Evolutionary conservation across 805 yeast genomes (phyloP).

Genomic region (Schwanniomyces occidentalis): DNA sequence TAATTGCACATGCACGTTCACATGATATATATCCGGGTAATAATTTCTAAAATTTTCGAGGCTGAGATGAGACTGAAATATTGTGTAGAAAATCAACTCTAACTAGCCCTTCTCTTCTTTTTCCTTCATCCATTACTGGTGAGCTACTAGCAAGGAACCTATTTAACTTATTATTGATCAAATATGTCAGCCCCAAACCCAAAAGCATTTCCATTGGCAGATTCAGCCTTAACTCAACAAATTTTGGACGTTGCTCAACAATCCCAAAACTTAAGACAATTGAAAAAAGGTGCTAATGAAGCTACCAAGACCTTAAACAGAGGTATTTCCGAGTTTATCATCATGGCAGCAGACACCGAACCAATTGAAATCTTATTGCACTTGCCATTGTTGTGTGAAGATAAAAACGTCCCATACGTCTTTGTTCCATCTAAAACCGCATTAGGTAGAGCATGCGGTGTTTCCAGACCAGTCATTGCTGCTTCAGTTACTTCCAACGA

Average conservation of each 20-base stretch:
- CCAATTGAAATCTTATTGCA: conserved; percentile 98
- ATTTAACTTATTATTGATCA: conserved; percentile 7
- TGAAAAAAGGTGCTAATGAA: conserved; percentile 99
- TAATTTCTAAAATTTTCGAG: too few relatives aligned
- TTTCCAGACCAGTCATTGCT: conserved; percentile 98
- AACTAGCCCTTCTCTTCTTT: too few relatives aligned
- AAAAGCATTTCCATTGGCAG: conserved; percentile 98
- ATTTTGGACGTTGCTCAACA: conserved; percentile 97
- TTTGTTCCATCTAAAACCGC: conserved; percentile 98
- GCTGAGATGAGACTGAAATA: too few relatives aligned
- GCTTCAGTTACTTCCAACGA: conserved; percentile 98
- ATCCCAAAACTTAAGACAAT: conserved; percentile 95
- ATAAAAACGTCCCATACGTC: conserved; percentile 98
- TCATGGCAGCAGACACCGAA: conserved; percentile 99
- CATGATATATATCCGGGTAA: too few relatives aligned
- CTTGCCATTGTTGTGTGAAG: conserved; percentile 97
- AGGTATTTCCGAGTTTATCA: conserved; percentile 98
- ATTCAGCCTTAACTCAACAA: conserved; percentile 92
- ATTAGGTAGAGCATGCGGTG: conserved; percentile 99
- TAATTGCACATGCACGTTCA: too few relatives aligned
- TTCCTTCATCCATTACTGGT: too few relatives aligned
- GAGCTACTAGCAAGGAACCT: conserved; percentile 57
- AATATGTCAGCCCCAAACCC: conserved; percentile 90
- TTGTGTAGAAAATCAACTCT: too few relatives aligned
- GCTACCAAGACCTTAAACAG: conserved; percentile 99